phyloP scores from a whole-genome alignment of 257 asterid species.

The Rubia yunnanensis region DNA sequence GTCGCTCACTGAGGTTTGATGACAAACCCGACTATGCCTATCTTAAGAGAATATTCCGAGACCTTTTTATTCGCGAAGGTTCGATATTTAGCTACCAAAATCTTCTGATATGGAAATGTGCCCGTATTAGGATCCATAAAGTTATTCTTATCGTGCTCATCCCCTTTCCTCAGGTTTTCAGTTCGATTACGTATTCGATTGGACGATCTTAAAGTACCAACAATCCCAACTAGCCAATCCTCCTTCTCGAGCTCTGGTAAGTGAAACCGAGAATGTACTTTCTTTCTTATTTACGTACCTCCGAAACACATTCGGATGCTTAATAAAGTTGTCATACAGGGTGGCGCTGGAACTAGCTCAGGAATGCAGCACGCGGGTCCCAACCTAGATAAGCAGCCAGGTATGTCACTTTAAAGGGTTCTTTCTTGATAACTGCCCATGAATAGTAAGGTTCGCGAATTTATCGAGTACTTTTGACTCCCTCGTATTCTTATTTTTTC shows the following conservation, averaged over 20 bases:
- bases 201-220: constrained; percentile 83
- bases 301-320: constrained; percentile 8
- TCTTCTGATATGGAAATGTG: background rate
- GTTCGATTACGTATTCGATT: constrained; percentile 70
- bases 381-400: constrained; percentile 57
- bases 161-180: constrained; percentile 54
- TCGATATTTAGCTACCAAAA: background rate
- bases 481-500: background rate
- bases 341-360: constrained; percentile 55
- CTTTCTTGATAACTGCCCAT: background rate
- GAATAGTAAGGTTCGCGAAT: background rate
- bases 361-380: constrained; percentile 47
- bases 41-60: constrained; percentile 72
- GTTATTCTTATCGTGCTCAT: background rate
- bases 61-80: constrained; percentile 90
- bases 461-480: background rate
- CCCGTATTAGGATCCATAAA: background rate
- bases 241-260: constrained; percentile 67
- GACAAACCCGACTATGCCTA: constrained; percentile 80
- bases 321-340: constrained; percentile 29
- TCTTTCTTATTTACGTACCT: background rate
- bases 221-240: constrained; percentile 72
- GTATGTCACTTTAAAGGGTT: constrained; percentile 22
- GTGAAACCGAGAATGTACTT: constrained; percentile 22
- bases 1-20: constrained; percentile 77